phyloP scores from a whole-genome alignment of 768 basidiomycete genomes.

The Phylloporus scabripes region DNA sequence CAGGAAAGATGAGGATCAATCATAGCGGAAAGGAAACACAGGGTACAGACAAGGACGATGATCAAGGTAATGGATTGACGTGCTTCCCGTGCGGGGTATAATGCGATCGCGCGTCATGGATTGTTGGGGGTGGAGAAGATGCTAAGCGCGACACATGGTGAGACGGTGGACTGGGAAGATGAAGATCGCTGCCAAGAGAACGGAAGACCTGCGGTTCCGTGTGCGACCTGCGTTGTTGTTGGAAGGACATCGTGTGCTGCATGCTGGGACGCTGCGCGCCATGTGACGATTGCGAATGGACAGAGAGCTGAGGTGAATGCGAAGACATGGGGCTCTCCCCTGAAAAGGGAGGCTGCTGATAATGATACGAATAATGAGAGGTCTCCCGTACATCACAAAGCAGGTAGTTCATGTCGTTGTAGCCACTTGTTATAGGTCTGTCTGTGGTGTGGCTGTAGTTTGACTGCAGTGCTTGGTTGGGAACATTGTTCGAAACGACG shows the following conservation, averaged over 20 bases:
- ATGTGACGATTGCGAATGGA: slow-evolving; percentile 31
- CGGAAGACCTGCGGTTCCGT: slow-evolving; percentile 53
- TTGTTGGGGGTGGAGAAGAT: slow-evolving; percentile 39
- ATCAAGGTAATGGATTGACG: slow-evolving; percentile 43
- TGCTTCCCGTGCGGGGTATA: slow-evolving; percentile 42
- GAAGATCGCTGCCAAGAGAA: slow-evolving; percentile 44
- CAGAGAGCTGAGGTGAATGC: slow-evolving; percentile 39
- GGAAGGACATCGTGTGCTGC: slow-evolving; percentile 45
- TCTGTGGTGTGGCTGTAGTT: slow-evolving; percentile 48
- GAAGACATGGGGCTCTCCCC: slow-evolving; percentile 38
- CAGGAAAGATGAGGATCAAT: slow-evolving; percentile 18
- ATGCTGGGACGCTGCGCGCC: slow-evolving; percentile 34
- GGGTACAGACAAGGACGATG: slow-evolving; percentile 15
- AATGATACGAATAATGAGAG: slow-evolving; percentile 47
- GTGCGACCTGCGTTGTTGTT: slow-evolving; percentile 52
- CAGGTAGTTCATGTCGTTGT: slow-evolving; percentile 43
- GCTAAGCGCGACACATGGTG: slow-evolving; percentile 38
- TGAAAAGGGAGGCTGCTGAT: slow-evolving; percentile 46
- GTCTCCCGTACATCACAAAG: slow-evolving; percentile 44
- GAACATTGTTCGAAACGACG: slow-evolving; percentile 38
- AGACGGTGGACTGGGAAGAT: slow-evolving; percentile 43
- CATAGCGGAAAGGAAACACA: slow-evolving; percentile 18
- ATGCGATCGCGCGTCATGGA: slow-evolving; percentile 33
- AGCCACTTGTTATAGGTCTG: slow-evolving; percentile 43
- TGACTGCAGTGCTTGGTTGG: slow-evolving; percentile 33